Conservation (phyloP, 2,329 filamentous ascomycete species). For the Nothophaeocryptopus gaeumannii region DNA sequence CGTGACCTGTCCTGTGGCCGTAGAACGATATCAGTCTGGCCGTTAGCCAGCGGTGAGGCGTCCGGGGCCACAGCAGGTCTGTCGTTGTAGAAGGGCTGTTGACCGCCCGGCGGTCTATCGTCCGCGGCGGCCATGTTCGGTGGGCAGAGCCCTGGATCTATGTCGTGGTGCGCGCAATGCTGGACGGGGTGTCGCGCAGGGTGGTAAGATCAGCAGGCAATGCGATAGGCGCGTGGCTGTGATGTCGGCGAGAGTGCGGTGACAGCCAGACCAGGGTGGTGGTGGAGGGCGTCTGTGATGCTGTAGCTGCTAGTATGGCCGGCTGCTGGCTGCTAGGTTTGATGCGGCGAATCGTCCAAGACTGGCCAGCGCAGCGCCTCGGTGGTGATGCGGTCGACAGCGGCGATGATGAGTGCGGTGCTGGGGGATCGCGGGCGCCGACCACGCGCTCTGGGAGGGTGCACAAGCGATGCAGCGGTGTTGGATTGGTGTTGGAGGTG, state of each 20-base stretch:
- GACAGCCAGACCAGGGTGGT: too few relatives aligned
- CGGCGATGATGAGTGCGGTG: neutral
- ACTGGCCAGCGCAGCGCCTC: neutral
- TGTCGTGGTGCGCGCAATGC: conserved; percentile 17
- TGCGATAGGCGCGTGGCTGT: neutral
- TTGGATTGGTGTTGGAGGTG: too few relatives aligned
- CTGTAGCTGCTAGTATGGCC: neutral
- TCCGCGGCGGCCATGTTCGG: conserved; percentile 12
- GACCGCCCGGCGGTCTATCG: conserved; percentile 27
- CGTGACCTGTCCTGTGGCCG: conserved; percentile 19
- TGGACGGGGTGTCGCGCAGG: conserved; percentile 6
- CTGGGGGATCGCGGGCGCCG: too few relatives aligned
- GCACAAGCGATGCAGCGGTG: too few relatives aligned
- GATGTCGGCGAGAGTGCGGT: conserved; percentile 1
- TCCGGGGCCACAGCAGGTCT: conserved; percentile 7
- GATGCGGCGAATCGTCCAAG: too few relatives aligned
- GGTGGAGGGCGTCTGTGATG: neutral
- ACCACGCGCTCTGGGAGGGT: too few relatives aligned
- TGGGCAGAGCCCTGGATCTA: conserved; percentile 27
- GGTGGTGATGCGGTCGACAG: neutral
- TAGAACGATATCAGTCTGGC: conserved; percentile 14
- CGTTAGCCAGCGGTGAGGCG: conserved; percentile 17
- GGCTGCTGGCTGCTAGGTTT: too few relatives aligned
- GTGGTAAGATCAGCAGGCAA: too few relatives aligned
- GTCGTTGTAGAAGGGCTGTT: conserved; percentile 25